Percentiles rank a stretch among this genome's conserved stretches.
Evolutionary conservation across 2,329 filamentous ascomycete genomes (phyloP).

Genomic region (Phyllosticta paracitricarpa): DNA sequence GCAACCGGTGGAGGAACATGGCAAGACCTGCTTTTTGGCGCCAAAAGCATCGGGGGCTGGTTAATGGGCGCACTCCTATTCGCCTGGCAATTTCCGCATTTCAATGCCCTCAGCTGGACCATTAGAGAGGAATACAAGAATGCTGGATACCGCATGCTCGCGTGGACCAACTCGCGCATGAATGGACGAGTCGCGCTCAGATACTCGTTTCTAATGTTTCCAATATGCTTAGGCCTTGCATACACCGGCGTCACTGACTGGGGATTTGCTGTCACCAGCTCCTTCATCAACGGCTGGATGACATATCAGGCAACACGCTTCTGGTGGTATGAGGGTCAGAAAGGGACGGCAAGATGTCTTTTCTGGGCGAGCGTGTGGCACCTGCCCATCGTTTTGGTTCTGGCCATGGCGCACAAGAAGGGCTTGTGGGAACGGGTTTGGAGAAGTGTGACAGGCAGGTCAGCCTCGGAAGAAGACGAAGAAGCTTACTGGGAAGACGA

Average conservation of each 20-base stretch:
- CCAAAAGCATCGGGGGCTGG: slow-evolving; percentile 71
- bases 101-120: slow-evolving; percentile 83
- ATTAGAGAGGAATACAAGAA: slow-evolving; percentile 82
- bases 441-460: slow-evolving; percentile 52
- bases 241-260: slow-evolving; percentile 74
- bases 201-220: slow-evolving; percentile 78
- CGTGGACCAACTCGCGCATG: slow-evolving; percentile 74
- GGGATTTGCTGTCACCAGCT: slow-evolving; percentile 71
- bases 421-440: slow-evolving; percentile 81
- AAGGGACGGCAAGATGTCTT: slow-evolving; percentile 69
- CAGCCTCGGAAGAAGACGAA: slow-evolving; percentile 46
- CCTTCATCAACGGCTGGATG: slow-evolving; percentile 79
- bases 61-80: slow-evolving; percentile 75
- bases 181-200: slow-evolving; percentile 81
- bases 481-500: slow-evolving; percentile 44
- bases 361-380: slow-evolving; percentile 99
- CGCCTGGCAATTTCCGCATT: slow-evolving; percentile 97
- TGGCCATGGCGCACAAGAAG: slow-evolving; percentile 88
- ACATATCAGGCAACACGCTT: slow-evolving; percentile 69
- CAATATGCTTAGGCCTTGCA: slow-evolving; percentile 73
- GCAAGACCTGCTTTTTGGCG: slow-evolving; percentile 66
- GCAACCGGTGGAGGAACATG: slow-evolving; percentile 51
- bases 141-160: slow-evolving; percentile 61
- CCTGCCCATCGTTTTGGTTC: slow-evolving; percentile 75
- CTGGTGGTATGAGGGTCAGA: slow-evolving; percentile 66